phyloP scores from a whole-genome alignment of 1,139 yeast genomes.

The Zygotorulaspora mrakii region DNA sequence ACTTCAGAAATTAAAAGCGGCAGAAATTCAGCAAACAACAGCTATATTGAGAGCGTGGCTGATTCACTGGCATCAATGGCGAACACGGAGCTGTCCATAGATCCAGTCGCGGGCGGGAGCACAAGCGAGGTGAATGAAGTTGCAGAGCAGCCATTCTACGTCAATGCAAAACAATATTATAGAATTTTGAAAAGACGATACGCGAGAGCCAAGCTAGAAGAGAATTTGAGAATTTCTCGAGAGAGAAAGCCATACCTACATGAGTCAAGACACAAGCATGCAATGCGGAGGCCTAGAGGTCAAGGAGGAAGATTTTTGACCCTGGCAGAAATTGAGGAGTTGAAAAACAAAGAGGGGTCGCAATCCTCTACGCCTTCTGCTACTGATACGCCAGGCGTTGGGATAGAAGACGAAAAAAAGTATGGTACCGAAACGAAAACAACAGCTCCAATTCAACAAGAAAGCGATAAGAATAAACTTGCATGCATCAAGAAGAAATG shows the following conservation, averaged over 20 bases:
- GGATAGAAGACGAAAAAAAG: slow-evolving; percentile 3
- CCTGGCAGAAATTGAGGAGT: slow-evolving; percentile 87
- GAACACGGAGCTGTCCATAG: neutral
- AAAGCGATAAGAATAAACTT: slow-evolving; percentile 13
- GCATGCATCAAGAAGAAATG: slow-evolving; percentile 8
- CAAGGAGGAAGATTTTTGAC: slow-evolving; percentile 97
- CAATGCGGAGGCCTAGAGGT: slow-evolving; percentile 98
- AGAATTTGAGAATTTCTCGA: slow-evolving; percentile 77
- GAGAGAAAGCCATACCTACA: slow-evolving; percentile 93
- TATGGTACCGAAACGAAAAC: slow-evolving; percentile 1
- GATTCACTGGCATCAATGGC: neutral
- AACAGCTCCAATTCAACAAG: slow-evolving; percentile 13
- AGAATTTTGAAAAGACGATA: slow-evolving; percentile 87
- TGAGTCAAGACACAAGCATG: slow-evolving; percentile 97
- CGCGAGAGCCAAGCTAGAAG: slow-evolving; percentile 92
- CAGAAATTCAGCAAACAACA: neutral
- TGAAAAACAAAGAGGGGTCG: slow-evolving; percentile 50
- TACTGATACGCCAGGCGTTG: slow-evolving; percentile 6
- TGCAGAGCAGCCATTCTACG: slow-evolving; percentile 87
- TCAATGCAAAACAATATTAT: slow-evolving; percentile 96
- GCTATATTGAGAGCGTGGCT: neutral
- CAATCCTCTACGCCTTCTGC: slow-evolving; percentile 10
- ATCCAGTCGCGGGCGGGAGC: neutral
- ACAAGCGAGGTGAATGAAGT: slow-evolving; percentile 8
- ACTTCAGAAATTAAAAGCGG: neutral